Evolutionary conservation across 139 green algal species (phyloP).

Genomic region (Coelastrella sp.): DNA sequence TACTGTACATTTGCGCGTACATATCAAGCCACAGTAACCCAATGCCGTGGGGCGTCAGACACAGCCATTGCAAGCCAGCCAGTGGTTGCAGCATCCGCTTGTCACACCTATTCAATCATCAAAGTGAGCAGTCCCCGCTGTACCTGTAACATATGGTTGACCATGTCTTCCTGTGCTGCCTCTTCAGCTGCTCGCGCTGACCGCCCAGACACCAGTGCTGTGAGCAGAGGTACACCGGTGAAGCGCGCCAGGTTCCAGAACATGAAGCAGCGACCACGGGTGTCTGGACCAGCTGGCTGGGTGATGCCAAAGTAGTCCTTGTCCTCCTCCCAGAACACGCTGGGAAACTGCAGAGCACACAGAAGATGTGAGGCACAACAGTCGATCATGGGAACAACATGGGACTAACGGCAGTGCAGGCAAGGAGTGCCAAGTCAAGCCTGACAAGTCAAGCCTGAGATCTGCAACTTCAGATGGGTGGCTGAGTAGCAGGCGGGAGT

Average conservation of each 20-base stretch:
- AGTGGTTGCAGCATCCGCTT: not conserved
- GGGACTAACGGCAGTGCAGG: too few relatives aligned
- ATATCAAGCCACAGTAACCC: too few relatives aligned
- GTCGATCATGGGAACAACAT: too few relatives aligned
- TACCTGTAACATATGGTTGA: slow-evolving; percentile 42
- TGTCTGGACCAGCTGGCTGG: slow-evolving; percentile 38
- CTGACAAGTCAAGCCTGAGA: too few relatives aligned
- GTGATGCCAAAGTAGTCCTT: slow-evolving; percentile 90
- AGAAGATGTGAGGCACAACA: too few relatives aligned
- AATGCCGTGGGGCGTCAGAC: too few relatives aligned
- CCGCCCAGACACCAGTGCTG: slow-evolving; percentile 21
- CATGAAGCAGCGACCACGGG: slow-evolving; percentile 83
- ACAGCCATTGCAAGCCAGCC: too few relatives aligned
- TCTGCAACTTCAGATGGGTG: too few relatives aligned
- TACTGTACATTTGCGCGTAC: too few relatives aligned
- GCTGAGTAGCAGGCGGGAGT: too few relatives aligned
- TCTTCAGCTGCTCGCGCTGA: slow-evolving; percentile 43
- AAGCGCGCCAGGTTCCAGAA: slow-evolving; percentile 85
- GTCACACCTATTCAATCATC: too few relatives aligned
- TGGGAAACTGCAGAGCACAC: slow-evolving; percentile 77
- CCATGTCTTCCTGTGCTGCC: slow-evolving; percentile 28
- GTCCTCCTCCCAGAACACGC: slow-evolving; percentile 82
- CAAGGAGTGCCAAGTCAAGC: too few relatives aligned
- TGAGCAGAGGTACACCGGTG: slow-evolving; percentile 44
- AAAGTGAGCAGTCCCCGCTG: slow-evolving; percentile 54